Evolutionary conservation across 2,329 filamentous ascomycete species (phyloP).

Genomic region (Neopestalotiopsis sp.): DNA sequence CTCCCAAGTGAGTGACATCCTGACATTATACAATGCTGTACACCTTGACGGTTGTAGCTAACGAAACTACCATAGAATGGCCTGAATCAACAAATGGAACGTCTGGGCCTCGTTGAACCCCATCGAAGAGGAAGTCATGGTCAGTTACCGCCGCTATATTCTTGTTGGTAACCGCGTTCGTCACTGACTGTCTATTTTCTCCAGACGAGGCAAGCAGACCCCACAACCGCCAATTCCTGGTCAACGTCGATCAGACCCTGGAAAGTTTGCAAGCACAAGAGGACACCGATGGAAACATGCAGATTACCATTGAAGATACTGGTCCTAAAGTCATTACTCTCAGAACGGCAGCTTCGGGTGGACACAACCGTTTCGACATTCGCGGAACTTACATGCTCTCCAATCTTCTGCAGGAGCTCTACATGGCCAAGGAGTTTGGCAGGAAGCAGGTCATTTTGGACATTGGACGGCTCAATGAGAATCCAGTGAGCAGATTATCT

Average conservation of each 20-base stretch:
- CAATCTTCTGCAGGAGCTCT: constrained; percentile 93
- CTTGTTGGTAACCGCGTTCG: not conserved
- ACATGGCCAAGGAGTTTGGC: constrained; percentile 87
- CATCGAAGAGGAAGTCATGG: constrained; percentile 66
- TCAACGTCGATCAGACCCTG: constrained; percentile 85
- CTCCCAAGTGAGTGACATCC: constrained; percentile 51
- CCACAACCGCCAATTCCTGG: constrained; percentile 77
- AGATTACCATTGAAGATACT: constrained; percentile 96
- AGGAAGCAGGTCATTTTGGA: constrained; percentile 90
- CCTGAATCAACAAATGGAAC: constrained; percentile 58
- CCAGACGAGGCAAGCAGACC: constrained; percentile 75
- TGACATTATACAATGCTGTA: not conserved
- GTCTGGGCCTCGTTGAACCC: constrained; percentile 57
- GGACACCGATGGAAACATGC: constrained; percentile 92
- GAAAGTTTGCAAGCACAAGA: constrained; percentile 81
- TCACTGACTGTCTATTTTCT: not conserved
- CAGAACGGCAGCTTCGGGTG: constrained; percentile 84
- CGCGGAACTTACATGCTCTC: constrained; percentile 97
- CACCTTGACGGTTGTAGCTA: not conserved
- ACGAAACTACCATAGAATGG: constrained; percentile 48
- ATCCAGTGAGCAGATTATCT: constrained; percentile 86
- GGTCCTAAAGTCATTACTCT: constrained; percentile 91
- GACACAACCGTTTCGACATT: constrained; percentile 86
- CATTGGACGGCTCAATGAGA: constrained; percentile 90
- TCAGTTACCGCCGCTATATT: constrained; percentile 37